These are phyloP conservation scores for Colletotrichum gigasporum DNA, from an alignment of 2,329 filamentous ascomycete species.

Conservation along the genomic window DNA sequence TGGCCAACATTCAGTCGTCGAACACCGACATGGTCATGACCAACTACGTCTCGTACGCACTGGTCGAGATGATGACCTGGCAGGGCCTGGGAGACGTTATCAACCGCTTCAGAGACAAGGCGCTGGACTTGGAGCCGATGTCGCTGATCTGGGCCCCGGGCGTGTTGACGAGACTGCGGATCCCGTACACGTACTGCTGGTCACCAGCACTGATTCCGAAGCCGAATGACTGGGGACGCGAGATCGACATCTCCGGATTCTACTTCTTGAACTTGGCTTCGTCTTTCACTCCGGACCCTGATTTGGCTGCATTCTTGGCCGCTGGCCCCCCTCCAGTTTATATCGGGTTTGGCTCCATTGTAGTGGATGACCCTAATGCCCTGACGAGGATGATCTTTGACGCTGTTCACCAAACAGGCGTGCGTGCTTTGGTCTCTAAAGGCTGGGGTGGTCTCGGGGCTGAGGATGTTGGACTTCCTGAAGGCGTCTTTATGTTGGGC, in stretches of 20 bases:
- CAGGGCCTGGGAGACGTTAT: constrained; percentile 91
- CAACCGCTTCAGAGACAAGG: constrained; percentile 82
- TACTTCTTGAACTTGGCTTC: constrained; percentile 77
- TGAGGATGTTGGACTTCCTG: constrained; percentile 74
- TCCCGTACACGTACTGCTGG: constrained; percentile 95
- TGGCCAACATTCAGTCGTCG: constrained; percentile 82
- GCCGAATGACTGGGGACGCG: constrained; percentile 77
- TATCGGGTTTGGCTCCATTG: constrained; percentile 85
- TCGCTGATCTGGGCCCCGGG: constrained; percentile 86
- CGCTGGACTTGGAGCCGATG: constrained; percentile 79
- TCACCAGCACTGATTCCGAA: constrained; percentile 83
- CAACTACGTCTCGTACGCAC: constrained; percentile 84
- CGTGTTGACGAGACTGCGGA: constrained; percentile 76
- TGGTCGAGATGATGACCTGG: constrained; percentile 94
- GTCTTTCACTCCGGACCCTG: constrained; percentile 71
- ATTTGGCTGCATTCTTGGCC: constrained; percentile 72
- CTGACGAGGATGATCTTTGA: constrained; percentile 79
- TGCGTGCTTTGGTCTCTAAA: constrained; percentile 85
- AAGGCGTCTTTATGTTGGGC: constrained; percentile 83
- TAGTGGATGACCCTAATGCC: constrained; percentile 78
- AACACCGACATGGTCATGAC: constrained; percentile 81
- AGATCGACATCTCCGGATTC: constrained; percentile 81
- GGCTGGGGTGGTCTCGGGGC: constrained; percentile 88
- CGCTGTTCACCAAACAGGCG: constrained; percentile 71
- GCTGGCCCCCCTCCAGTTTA: constrained; percentile 79